Evolutionary conservation across 2,329 filamentous ascomycete genomes (phyloP).

Genomic region (Fusarium solani-melongenae): DNA sequence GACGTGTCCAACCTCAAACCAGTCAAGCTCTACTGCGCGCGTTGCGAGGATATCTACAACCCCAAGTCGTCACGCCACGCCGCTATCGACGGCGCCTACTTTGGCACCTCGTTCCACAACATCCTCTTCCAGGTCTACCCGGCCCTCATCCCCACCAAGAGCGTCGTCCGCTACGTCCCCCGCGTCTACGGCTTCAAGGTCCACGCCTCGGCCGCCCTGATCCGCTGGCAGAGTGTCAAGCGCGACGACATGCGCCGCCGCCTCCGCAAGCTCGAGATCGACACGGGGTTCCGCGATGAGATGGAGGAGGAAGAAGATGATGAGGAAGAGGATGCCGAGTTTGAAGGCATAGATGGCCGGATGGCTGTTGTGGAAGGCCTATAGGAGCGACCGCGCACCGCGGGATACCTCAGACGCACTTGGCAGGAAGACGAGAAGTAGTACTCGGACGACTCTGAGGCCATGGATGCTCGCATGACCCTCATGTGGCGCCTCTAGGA

Average conservation of each 20-base stretch:
- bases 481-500: neutral
- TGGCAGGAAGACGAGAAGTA: neutral
- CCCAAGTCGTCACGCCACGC: slow-evolving; percentile 97
- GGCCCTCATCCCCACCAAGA: slow-evolving; percentile 87
- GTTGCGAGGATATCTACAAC: slow-evolving; percentile 99
- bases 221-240: slow-evolving; percentile 88
- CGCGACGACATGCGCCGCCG: slow-evolving; percentile 85
- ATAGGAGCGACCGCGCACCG: slow-evolving; percentile 10
- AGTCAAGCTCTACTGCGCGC: slow-evolving; percentile 96
- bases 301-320: slow-evolving; percentile 74
- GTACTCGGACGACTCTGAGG: neutral
- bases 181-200: slow-evolving; percentile 96
- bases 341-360: slow-evolving; percentile 51
- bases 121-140: slow-evolving; percentile 99
- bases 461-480: neutral
- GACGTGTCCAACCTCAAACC: slow-evolving; percentile 89
- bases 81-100: slow-evolving; percentile 96
- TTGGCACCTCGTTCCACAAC: slow-evolving; percentile 98
- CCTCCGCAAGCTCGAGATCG: slow-evolving; percentile 76
- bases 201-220: slow-evolving; percentile 86
- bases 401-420: neutral
- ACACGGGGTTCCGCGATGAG: slow-evolving; percentile 82
- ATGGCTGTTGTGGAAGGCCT: slow-evolving; percentile 44
- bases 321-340: slow-evolving; percentile 60
- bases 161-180: slow-evolving; percentile 85